phyloP scores from a whole-genome alignment of 495 filamentous ascomycete species.

The Daldinia decipiens region DNA sequence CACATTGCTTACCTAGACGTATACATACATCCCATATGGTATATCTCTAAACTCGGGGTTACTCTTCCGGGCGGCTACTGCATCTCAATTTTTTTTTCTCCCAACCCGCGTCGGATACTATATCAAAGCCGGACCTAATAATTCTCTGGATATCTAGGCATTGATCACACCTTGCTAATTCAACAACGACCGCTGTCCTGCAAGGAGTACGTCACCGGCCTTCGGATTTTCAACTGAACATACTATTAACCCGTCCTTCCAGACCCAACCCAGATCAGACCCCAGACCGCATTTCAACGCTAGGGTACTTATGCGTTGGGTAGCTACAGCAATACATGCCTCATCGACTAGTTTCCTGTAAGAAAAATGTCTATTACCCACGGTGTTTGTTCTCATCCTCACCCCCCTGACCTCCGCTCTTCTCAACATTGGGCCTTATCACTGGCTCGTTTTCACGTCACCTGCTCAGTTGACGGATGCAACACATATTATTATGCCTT shows the following conservation, averaged over 20 bases:
- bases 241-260: conserved; percentile 31
- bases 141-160: conserved; percentile 17
- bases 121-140: conserved; percentile 17
- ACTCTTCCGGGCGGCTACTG: conserved; percentile 32
- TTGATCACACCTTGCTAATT: conserved; percentile 33
- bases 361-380: conserved; percentile 1
- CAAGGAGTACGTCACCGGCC: conserved; percentile 37
- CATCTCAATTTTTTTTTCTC: conserved; percentile 30
- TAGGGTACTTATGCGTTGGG: conserved; percentile 39
- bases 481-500: conserved; percentile 24
- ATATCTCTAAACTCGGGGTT: conserved; percentile 22
- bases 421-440: conserved; percentile 18
- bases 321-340: conserved; percentile 21
- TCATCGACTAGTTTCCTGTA: conserved; percentile 7
- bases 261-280: conserved; percentile 10
- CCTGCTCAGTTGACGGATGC: conserved; percentile 27
- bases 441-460: conserved; percentile 35
- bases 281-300: conserved; percentile 36
- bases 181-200: conserved; percentile 22
- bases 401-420: conserved; percentile 8
- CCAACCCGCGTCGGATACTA: conserved; percentile 18
- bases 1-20: conserved; percentile 8
- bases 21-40: conserved; percentile 19
- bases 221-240: conserved; percentile 33
- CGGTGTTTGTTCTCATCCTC: conserved; percentile 9